These are phyloP conservation scores for Pichia kudriavzevii DNA, from an alignment of 1,139 yeast species.

Conservation along the genomic window DNA sequence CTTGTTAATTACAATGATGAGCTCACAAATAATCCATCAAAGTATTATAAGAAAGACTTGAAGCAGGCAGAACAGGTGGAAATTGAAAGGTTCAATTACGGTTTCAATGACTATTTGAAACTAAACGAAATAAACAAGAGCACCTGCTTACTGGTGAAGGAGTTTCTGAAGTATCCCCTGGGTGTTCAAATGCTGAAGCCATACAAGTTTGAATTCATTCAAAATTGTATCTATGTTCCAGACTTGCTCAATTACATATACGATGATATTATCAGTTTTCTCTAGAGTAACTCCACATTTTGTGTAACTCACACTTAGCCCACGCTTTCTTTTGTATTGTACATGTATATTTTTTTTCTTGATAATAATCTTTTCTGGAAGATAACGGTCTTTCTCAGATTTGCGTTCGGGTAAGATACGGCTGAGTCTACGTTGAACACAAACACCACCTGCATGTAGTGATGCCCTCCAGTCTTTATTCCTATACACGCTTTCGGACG, in stretches of 20 bases:
- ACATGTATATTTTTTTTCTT: too few relatives aligned
- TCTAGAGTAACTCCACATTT: too few relatives aligned
- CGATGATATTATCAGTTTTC: slow-evolving; percentile 17
- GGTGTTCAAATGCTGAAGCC: slow-evolving; percentile 29
- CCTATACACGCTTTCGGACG: too few relatives aligned
- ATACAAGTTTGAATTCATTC: slow-evolving; percentile 25
- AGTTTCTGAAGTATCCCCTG: slow-evolving; percentile 24
- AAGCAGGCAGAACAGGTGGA: slow-evolving; percentile 23
- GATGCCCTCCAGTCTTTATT: too few relatives aligned
- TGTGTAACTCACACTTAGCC: too few relatives aligned
- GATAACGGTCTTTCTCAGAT: too few relatives aligned
- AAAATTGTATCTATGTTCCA: slow-evolving; percentile 29
- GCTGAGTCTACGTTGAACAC: too few relatives aligned
- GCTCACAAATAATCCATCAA: slow-evolving; percentile 6
- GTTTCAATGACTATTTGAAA: slow-evolving; percentile 23
- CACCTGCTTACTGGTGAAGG: slow-evolving; percentile 29
- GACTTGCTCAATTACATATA: slow-evolving; percentile 27
- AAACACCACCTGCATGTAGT: too few relatives aligned
- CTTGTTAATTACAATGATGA: slow-evolving; percentile 12
- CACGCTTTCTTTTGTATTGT: too few relatives aligned
- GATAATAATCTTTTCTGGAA: too few relatives aligned
- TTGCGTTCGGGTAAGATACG: too few relatives aligned
- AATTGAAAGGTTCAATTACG: slow-evolving; percentile 25
- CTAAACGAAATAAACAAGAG: slow-evolving; percentile 34
- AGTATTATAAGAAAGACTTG: slow-evolving; percentile 14